Conservation (phyloP, 2,329 filamentous ascomycete species). For the Beauveria varroae region DNA sequence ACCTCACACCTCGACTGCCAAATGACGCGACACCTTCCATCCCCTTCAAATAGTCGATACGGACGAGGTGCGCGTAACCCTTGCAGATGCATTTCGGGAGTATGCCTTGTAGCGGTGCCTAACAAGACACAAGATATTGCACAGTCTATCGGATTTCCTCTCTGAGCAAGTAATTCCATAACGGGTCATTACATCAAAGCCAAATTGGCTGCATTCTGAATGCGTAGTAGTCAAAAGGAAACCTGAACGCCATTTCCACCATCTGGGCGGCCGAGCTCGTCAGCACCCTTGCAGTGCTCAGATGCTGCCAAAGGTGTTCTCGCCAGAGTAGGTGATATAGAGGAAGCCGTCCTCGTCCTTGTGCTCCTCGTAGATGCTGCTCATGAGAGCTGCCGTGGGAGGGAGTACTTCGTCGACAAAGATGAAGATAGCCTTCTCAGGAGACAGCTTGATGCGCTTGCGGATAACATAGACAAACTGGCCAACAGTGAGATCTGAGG, state of each 20-base stretch:
- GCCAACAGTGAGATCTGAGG: constrained; percentile 93
- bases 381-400: constrained; percentile 95
- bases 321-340: constrained; percentile 98
- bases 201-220: constrained; percentile 7
- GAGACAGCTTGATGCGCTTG: constrained; percentile 98
- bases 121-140: not conserved
- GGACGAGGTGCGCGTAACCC: not conserved
- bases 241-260: constrained; percentile 30
- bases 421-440: constrained; percentile 99
- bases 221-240: constrained; percentile 14
- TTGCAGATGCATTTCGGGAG: not conserved
- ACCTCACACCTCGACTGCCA: not conserved
- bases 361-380: constrained; percentile 99
- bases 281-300: not conserved
- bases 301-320: constrained; percentile 83
- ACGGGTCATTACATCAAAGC: constrained; percentile 7
- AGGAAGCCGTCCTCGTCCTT: constrained; percentile 84
- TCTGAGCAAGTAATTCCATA: not conserved
- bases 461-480: constrained; percentile 99
- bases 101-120: not conserved
- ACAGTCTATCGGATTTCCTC: not conserved
- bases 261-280: not conserved
- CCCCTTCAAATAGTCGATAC: not conserved
- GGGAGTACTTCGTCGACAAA: constrained; percentile 98
- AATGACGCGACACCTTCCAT: not conserved